Percentiles rank a stretch among this genome's conserved stretches.
Conservation (phyloP, 2,329 filamentous ascomycete species). For the Cadophora gregata region DNA sequence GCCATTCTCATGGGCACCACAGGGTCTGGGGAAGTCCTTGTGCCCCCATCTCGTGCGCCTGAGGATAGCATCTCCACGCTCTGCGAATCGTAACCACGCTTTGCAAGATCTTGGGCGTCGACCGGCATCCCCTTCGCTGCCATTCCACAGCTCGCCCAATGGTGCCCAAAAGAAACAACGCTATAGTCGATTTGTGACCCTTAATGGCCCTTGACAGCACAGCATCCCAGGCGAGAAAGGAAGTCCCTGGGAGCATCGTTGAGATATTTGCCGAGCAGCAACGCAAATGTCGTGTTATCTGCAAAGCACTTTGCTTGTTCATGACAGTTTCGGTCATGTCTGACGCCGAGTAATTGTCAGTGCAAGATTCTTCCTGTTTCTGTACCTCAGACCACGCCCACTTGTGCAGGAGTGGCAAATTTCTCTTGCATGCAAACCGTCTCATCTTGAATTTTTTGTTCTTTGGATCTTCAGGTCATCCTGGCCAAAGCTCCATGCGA, state of each 20-base stretch:
- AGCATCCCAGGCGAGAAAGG: constrained; percentile 21
- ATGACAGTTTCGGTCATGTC: constrained; percentile 22
- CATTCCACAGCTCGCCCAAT: constrained; percentile 22
- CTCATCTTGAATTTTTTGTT: constrained; percentile 12
- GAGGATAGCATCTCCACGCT: not conserved
- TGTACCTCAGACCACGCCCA: constrained; percentile 21
- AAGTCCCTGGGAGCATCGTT: constrained; percentile 18
- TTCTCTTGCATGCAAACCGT: constrained; percentile 14
- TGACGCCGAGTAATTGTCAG: constrained; percentile 25
- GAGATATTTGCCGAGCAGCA: constrained; percentile 22
- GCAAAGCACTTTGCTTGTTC: constrained; percentile 10
- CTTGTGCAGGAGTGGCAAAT: constrained; percentile 27
- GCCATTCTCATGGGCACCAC: not conserved
- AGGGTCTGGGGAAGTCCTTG: constrained; percentile 17
- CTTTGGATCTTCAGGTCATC: constrained; percentile 22
- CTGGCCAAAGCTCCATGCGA: constrained; percentile 28
- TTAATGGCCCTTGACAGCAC: constrained; percentile 13
- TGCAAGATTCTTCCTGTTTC: constrained; percentile 16
- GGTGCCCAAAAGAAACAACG: constrained; percentile 28
- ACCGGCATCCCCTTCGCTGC: constrained; percentile 16
- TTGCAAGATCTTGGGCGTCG: constrained; percentile 16
- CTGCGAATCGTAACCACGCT: constrained; percentile 7
- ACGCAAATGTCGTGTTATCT: not conserved
- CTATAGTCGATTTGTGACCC: constrained; percentile 12
- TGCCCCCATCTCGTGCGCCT: constrained; percentile 11